Base-by-base conservation (phyloP, 2,329 filamentous ascomycete species). In the Epichloe uncinata region DNA sequence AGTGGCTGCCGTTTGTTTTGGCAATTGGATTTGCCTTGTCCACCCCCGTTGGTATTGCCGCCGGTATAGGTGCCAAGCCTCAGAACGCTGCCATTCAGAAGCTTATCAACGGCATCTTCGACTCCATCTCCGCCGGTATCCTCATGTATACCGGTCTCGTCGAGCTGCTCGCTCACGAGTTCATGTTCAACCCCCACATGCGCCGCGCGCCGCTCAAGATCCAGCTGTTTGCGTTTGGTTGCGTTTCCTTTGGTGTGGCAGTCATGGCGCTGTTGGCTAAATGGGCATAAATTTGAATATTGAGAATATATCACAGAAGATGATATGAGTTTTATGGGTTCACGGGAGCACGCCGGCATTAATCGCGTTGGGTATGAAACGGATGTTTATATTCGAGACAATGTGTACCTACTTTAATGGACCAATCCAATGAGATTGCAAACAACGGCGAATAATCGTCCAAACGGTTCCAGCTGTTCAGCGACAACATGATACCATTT, bases 141-240 rank as follows among this genome's bases (percentile, higher is more conserved):
- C 73, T 96, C 52, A 84, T 97, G 58, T 97, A 96, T 68, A 96
- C 91, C 0, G 89, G 88, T 4, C 72, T 97, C 22, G 88, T 97
- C 5, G 91, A 97, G 71, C 73, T 97, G 41, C 84, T 96, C 73
- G 91, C 91, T 0, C 89, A 95, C 62, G 91, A 97, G 66, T 96
- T 96, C 70, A 90, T 97, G 85, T 95, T 95, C 70, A 93, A 86
- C 66, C 77, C 5, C 5, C 80, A 85, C 56, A 95, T 96, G 88
- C 81, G 84, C 52, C 79, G 79, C 47, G 85, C 85, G 0, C 78
- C 79, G 1, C 71, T 94, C 36, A 76, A 76, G 53, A 77, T 80
- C 47, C 77, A 88, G 54, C 65, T 89, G 42, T 69, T 73, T 47
- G 89, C 88, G 0, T 87, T 91, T 60, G 71, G 68, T 0, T 82